Evolutionary conservation across 2,329 filamentous ascomycete species (phyloP).

Genomic region (Alternaria dauci): DNA sequence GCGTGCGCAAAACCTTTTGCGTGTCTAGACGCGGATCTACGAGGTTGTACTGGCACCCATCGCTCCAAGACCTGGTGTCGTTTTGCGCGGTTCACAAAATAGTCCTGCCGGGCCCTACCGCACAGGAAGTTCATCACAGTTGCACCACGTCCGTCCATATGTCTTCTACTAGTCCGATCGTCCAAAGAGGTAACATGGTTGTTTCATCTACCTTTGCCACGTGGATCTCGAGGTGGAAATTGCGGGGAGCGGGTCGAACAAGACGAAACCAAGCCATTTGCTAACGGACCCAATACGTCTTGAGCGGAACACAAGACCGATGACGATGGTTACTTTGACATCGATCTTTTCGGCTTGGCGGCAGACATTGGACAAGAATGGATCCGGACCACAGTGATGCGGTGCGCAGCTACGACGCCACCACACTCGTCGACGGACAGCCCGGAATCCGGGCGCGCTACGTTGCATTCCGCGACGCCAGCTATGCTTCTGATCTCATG

Average conservation of each 20-base stretch:
- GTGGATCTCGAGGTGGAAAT: conserved; percentile 2
- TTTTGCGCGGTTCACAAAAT: conserved; percentile 7
- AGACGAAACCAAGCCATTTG: conserved; percentile 5
- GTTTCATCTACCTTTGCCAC: conserved; percentile 5
- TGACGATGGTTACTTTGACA: conserved; percentile 1
- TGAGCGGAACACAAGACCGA: neutral
- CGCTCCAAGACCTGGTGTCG: neutral
- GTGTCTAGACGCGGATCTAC: conserved; percentile 8
- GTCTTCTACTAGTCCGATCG: neutral
- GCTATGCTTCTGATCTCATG: neutral
- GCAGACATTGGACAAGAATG: neutral
- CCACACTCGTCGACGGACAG: neutral
- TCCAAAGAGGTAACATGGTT: conserved; percentile 3
- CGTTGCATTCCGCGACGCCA: neutral
- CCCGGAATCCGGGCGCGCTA: neutral
- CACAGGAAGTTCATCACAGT: neutral
- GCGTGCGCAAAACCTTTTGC: neutral
- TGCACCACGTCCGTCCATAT: conserved; percentile 2
- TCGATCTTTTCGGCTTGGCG: neutral
- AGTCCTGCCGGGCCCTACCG: neutral
- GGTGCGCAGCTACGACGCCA: neutral
- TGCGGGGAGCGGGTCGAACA: conserved; percentile 4
- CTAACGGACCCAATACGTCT: neutral
- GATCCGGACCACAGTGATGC: conserved; percentile 1
- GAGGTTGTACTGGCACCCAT: neutral